Evolutionary conservation across 768 basidiomycete genomes (phyloP).

Genomic region (Suillus weaverae): DNA sequence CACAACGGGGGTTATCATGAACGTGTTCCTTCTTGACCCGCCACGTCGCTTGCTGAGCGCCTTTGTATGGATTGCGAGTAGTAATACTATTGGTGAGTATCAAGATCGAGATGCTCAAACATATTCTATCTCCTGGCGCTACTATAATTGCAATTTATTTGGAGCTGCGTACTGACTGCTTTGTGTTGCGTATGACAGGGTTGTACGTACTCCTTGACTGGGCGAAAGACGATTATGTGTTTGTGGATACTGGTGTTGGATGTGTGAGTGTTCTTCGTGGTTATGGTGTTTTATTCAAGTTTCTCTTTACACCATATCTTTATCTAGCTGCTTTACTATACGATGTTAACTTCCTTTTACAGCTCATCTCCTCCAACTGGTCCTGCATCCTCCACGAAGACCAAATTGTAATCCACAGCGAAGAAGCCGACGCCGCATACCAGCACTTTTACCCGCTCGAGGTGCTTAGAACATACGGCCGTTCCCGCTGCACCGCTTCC

Average conservation of each 20-base stretch:
- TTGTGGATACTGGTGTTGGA: conserved; percentile 71
- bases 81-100: conserved; percentile 33
- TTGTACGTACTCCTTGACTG: conserved; percentile 68
- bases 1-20: conserved; percentile 71
- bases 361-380: conserved; percentile 74
- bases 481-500: conserved; percentile 25
- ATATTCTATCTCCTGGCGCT: background rate
- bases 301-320: background rate
- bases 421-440: conserved; percentile 62
- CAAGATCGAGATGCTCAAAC: background rate
- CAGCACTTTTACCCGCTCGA: conserved; percentile 68
- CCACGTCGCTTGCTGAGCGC: conserved; percentile 59
- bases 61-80: conserved; percentile 64
- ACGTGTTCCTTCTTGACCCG: conserved; percentile 73
- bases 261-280: conserved; percentile 51
- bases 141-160: background rate
- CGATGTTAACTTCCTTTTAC: conserved; percentile 2
- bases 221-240: conserved; percentile 64
- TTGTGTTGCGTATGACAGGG: conserved; percentile 41
- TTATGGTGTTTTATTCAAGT: background rate
- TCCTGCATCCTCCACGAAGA: conserved; percentile 68
- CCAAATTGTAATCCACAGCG: conserved; percentile 73
- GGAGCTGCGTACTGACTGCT: background rate
- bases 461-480: conserved; percentile 31
- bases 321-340: background rate